Base-by-base conservation (phyloP, 1,284 basidiomycete genomes). In the Afroboletus lepidellus region DNA sequence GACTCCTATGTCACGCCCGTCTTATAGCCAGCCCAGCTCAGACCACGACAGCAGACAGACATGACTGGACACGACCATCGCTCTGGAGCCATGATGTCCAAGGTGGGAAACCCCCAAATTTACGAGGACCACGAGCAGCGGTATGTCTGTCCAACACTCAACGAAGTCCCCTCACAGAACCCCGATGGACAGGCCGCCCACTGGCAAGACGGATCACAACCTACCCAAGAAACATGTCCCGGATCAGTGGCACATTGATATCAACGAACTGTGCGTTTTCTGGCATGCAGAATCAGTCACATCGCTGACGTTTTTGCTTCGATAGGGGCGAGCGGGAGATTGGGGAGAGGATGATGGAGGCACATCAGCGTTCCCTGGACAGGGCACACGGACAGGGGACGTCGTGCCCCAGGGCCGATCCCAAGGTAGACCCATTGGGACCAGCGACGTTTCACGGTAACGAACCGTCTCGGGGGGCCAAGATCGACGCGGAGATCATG, bases 401-500 rank as follows among this genome's bases (percentile, higher is more conserved):
- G 15, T 45, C n/a, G 27, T 57, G 47, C 18, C 53, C 57, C 23
- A 46, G 60, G 39, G 60, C 55, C 5, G 56, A 69, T 41, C 56
- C 56, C 41, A 62, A 65, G 50, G 67, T 66, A 0, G 74, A 80
- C 51, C 77, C 78, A 13, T 61, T 75, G 34, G 70, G 66, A 42
- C 75, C 75, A 12, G 78, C 78, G 2, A 66, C 60, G 8, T 62
- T 69, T 23, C 77, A 85, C 54, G 81, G 83, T 1, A 80, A 86
- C 64, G 72, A 84, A 59, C 84, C 85, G 0, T 79, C 77, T 0
- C 71, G 75, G 36, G 84, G 84, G 2, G 84, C 83, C 5, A 71
- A 79, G 69, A 77, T 84, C 39, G 85, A 87, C 61, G 77, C 78
- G 15, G 71, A 83, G 63, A 70, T 87, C 43, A 72, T 80, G 67